A percentile compares a stretch with the other conserved stretches of the same genome.
Conservation (phyloP, 2,329 filamentous ascomycete genomes). For the Ploettnerulaceae sp. region DNA sequence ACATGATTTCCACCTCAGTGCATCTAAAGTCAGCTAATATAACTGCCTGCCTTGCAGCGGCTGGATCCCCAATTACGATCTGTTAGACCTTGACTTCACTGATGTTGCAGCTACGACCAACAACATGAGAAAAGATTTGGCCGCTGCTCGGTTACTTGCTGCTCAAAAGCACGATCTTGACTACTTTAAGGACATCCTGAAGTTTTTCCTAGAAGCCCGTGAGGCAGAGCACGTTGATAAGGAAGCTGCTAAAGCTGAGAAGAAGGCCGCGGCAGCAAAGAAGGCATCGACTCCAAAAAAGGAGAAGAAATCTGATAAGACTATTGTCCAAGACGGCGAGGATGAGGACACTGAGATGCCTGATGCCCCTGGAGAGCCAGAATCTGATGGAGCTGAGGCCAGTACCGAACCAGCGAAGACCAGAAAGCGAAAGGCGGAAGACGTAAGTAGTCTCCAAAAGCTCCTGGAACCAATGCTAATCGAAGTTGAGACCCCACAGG, state of each 20-base stretch:
- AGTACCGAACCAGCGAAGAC: constrained; percentile 45
- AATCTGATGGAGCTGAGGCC: constrained; percentile 47
- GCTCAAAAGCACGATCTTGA: constrained; percentile 71
- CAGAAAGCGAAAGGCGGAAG: constrained; percentile 84
- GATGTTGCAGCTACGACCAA: constrained; percentile 62
- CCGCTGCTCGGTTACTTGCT: constrained; percentile 75
- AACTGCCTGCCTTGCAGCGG: constrained; percentile 59
- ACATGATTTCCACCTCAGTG: not conserved
- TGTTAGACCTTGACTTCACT: constrained; percentile 71
- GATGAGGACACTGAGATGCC: constrained; percentile 58
- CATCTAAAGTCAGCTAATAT: constrained; percentile 9
- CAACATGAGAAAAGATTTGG: constrained; percentile 76
- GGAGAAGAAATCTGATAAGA: constrained; percentile 13
- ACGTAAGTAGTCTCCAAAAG: constrained; percentile 44
- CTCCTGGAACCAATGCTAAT: constrained; percentile 19
- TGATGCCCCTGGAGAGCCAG: constrained; percentile 46
- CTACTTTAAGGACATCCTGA: constrained; percentile 78
- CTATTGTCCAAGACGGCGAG: constrained; percentile 45
- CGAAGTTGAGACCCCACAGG: constrained; percentile 47
- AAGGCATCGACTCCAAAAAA: too few species aligned
- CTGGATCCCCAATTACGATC: constrained; percentile 82
- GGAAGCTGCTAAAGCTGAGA: constrained; percentile 43
- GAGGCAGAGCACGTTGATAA: constrained; percentile 47
- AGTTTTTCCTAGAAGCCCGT: constrained; percentile 62
- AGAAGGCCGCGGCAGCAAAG: constrained; percentile 44